Evolutionary conservation across 805 yeast species (phyloP).

Genomic region (Ascoidea rubescens): DNA sequence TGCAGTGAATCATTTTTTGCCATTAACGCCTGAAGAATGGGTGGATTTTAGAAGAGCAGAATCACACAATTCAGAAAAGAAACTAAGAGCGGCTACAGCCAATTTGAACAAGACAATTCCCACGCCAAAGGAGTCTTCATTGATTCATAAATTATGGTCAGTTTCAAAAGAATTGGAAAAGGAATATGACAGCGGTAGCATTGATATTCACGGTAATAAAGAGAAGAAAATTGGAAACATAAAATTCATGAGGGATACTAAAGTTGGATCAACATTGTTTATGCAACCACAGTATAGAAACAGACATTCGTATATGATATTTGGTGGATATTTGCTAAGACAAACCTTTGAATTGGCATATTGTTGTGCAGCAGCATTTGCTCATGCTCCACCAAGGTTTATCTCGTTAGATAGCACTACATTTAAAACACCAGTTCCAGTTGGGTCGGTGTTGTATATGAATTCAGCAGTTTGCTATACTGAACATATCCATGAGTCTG

Average conservation of each 20-base stretch:
- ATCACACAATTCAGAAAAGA: constrained; percentile 77
- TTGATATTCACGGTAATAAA: constrained; percentile 8
- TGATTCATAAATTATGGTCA: constrained; percentile 70
- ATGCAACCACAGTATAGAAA: constrained; percentile 97
- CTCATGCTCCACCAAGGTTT: constrained; percentile 77
- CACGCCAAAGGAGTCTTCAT: constrained; percentile 54
- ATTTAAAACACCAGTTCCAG: constrained; percentile 91
- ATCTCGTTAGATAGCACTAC: constrained; percentile 84
- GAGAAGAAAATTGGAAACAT: constrained; percentile 35
- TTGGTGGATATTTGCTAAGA: constrained; percentile 88
- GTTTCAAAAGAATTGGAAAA: constrained; percentile 26
- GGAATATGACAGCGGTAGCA: constrained; percentile 2
- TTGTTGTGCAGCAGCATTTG: constrained; percentile 81
- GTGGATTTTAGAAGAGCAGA: constrained; percentile 79
- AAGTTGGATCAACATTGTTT: constrained; percentile 59
- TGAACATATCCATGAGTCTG: constrained; percentile 47
- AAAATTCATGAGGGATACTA: constrained; percentile 55
- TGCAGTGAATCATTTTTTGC: constrained; percentile 71
- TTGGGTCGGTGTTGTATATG: constrained; percentile 78
- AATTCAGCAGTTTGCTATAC: constrained; percentile 78
- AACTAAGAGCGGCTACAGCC: constrained; percentile 54
- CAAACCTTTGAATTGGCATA: constrained; percentile 91
- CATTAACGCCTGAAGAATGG: constrained; percentile 67
- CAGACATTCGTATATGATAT: constrained; percentile 86
- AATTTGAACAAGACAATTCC: constrained; percentile 54